Base-by-base conservation (phyloP, 2,329 filamentous ascomycete genomes). In the Falciphora oryzae region DNA sequence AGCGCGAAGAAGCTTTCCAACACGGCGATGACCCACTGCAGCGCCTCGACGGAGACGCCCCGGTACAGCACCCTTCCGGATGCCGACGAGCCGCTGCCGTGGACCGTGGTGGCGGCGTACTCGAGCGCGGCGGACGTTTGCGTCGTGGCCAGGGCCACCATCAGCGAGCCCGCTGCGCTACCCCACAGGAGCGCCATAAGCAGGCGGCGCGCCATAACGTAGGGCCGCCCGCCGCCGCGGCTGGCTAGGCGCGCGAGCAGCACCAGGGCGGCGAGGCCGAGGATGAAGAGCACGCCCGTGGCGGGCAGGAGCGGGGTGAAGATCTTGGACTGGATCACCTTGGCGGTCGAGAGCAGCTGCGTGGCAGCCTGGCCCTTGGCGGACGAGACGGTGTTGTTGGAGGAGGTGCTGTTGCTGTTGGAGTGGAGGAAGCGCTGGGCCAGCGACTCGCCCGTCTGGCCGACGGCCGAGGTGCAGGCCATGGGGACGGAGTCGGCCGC, bases 231-330 rank as follows among this genome's bases (percentile, higher is more conserved):
- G 7, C 56, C 32, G 11, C 50, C 18, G 27, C 62, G 32, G 56
- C 62, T 31, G 56, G 44, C 56, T n/a, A n/a, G n/a, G 44, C 31
- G 28, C 56, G 27, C 25, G 27, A 35, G 57, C n/a, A 59, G 32
- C 62, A 56, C 44, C 58, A 61, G 50, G 66, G 65, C 38, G 65
- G 64, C 31, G 64, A 67, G 28, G 63, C 61, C 28, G 29, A 59
- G 18, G 57, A 68, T 35, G 56, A 62, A 65, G 63, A 68, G 50
- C 63, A 65, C 14, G 65, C 60, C 44, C 18, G 62, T 29, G 25
- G 35, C 62, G 32, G 62, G 32, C 31, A 59, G 35, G 10, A 59
- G 27, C 29, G 62, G 56, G 4, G n/a, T 32, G 25, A 59, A 63
- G 57, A 63, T 31, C 29, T 38, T 27, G 22, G 32, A 57, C 31